Conservation (phyloP, 2,329 filamentous ascomycete species). For the Berkeleyomyces rouxiae region DNA sequence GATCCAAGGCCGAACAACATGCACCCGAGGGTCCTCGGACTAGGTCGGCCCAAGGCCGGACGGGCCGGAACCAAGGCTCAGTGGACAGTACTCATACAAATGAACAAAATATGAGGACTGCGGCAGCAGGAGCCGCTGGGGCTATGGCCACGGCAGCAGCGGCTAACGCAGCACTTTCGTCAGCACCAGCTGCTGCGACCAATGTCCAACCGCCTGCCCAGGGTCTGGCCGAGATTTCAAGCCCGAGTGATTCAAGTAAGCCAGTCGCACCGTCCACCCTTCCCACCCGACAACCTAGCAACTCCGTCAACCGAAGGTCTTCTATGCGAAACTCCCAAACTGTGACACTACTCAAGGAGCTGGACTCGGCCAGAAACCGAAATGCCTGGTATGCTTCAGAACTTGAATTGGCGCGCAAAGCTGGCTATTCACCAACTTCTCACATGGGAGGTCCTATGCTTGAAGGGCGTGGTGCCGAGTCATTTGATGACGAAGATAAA, state of each 20-base stretch:
- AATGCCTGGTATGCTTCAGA: constrained; percentile 98
- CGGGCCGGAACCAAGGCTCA: constrained; percentile 40
- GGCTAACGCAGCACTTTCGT: constrained; percentile 1
- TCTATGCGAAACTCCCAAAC: constrained; percentile 48
- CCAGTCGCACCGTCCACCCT: constrained; percentile 39
- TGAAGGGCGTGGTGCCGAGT: constrained; percentile 60
- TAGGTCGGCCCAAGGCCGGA: constrained; percentile 11
- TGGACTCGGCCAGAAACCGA: constrained; percentile 67
- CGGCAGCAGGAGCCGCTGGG: constrained; percentile 27
- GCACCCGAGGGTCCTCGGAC: constrained; percentile 7
- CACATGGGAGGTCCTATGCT: constrained; percentile 49
- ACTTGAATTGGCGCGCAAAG: constrained; percentile 75
- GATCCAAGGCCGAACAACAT: constrained; percentile 11
- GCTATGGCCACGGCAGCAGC: constrained; percentile 5
- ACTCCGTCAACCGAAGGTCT: constrained; percentile 41
- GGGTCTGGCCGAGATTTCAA: not conserved
- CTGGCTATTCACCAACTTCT: constrained; percentile 63
- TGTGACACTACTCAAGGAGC: constrained; percentile 65
- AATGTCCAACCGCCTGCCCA: constrained; percentile 6
- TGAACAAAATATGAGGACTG: constrained; percentile 33
- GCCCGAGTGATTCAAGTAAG: constrained; percentile 8
- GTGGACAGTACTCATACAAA: constrained; percentile 43
- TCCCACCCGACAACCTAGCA: constrained; percentile 38
- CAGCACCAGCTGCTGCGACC: constrained; percentile 4
- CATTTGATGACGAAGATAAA: constrained; percentile 80